A percentile compares a stretch with the other conserved stretches of the same genome.
These are phyloP conservation scores for Aureobasidium musti DNA, from an alignment of 2,329 filamentous ascomycete species.

Conservation along the genomic window DNA sequence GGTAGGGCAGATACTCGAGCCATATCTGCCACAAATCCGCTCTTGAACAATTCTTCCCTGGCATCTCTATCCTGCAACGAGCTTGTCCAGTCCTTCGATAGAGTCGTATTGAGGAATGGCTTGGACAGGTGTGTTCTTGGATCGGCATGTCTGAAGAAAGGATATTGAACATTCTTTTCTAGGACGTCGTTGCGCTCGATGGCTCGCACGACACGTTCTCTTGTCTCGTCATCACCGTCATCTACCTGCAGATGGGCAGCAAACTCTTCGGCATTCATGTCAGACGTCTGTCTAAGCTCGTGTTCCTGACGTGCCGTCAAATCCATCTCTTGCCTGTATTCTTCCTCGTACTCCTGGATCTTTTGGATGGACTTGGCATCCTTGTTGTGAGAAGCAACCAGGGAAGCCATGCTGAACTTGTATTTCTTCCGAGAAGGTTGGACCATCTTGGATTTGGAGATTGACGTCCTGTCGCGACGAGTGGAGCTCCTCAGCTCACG, in stretches of 20 bases:
- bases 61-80: slow-evolving; percentile 40
- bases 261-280: slow-evolving; percentile 31
- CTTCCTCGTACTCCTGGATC: slow-evolving; percentile 36
- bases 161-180: slow-evolving; percentile 55
- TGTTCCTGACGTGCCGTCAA: slow-evolving; percentile 29
- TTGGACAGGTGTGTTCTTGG: slow-evolving; percentile 29
- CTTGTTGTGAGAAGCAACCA: slow-evolving; percentile 30
- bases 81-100: slow-evolving; percentile 42
- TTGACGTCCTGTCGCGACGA: not conserved
- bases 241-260: slow-evolving; percentile 47
- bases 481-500: slow-evolving; percentile 29
- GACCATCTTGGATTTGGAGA: not conserved
- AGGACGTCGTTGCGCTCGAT: slow-evolving; percentile 63
- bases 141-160: slow-evolving; percentile 54
- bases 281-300: slow-evolving; percentile 16
- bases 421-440: slow-evolving; percentile 30
- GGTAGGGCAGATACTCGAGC: slow-evolving; percentile 44
- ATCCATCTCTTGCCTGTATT: slow-evolving; percentile 31
- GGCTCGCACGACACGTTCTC: slow-evolving; percentile 57
- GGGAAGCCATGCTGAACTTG: slow-evolving; percentile 38
- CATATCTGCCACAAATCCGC: slow-evolving; percentile 47
- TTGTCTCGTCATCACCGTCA: slow-evolving; percentile 39
- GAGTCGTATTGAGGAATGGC: slow-evolving; percentile 37
- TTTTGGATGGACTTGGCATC: slow-evolving; percentile 32
- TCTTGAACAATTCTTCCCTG: slow-evolving; percentile 46